Evolutionary conservation across 1,139 yeast species (phyloP), one percentile per base, ranked within the genome.

Genomic region (Yamadazyma sp.): DNA sequence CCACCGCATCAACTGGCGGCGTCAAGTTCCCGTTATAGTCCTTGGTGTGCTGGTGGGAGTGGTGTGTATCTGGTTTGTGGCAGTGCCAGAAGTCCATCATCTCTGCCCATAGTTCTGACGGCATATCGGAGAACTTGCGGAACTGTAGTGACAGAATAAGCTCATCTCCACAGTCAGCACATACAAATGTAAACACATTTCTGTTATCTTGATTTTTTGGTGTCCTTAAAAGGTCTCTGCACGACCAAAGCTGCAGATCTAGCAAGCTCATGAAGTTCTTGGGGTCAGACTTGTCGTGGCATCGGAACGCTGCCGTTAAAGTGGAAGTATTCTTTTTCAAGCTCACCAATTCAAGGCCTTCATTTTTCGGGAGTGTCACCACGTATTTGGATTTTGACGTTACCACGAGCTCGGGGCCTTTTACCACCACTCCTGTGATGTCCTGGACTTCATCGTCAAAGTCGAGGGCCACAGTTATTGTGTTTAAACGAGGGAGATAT

Each of bases 11-110:
- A 1, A 54, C 44, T 3, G 57, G 53, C 0, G 94, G 88, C 12
- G 56, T 61, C 38, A 86, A 59, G 2, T 61, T 55, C 12, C 67
- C 66, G 28, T 56, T 49, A 48, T 67, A 68, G 34, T 55, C 48
- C 33, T 61, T 62, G 6, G 41, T 34, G 9, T 33, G 26, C 3
- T 27, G 29, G 8, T 20, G 29, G 26, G 34, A 39, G n/a, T 39
- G 34, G 7, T 44, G 42, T 27, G 64, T 58, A 16, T 68, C 67
- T 2, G 98, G 97, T 55, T 89, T 89, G 57, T 92, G 97, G 56
- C 98, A 92, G 58, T 92, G 97, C 98, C 98, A 92, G 48, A 85
- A 86, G 44, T 92, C 97, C 96, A 92, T 86, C 76, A 92, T 69
- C 56, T 92, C 98, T 10, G 86, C 79, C 98, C 98, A 92, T 39